Percentiles rank a stretch among this genome's conserved stretches.
Evolutionary conservation across 306 rosid species (phyloP).

Genomic region (Carpinus fangiana): DNA sequence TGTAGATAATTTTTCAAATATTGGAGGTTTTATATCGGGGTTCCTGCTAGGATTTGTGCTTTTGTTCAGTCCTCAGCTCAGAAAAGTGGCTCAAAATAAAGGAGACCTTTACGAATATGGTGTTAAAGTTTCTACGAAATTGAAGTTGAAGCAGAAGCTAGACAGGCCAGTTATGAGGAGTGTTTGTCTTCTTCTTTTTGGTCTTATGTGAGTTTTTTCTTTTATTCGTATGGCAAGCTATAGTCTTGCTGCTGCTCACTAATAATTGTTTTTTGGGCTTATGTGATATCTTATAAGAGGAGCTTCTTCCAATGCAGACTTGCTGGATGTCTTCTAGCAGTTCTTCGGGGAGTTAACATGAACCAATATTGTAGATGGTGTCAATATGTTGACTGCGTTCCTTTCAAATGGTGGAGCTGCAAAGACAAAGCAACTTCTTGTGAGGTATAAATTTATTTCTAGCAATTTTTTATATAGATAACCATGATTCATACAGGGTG

Average conservation of each 20-base stretch:
- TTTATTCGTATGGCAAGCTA: conserved; percentile 24
- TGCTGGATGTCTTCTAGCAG: conserved; percentile 70
- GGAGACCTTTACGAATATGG: conserved; percentile 48
- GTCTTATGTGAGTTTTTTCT: conserved; percentile 57
- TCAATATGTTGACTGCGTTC: conserved; percentile 73
- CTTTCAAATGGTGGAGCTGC: conserved; percentile 77
- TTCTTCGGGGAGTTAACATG: conserved; percentile 64
- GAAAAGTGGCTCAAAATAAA: conserved; percentile 48
- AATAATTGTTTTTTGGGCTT: conserved; percentile 22
- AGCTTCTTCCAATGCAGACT: conserved; percentile 53
- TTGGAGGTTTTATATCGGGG: conserved; percentile 85
- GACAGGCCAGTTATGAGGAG: conserved; percentile 64
- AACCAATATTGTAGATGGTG: conserved; percentile 82
- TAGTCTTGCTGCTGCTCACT: neutral
- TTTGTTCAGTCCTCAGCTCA: conserved; percentile 49
- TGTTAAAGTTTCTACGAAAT: conserved; percentile 46
- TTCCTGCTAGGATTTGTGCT: conserved; percentile 77
- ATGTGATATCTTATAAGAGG: conserved; percentile 32
- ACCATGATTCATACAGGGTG: neutral
- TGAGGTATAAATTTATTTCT: conserved; percentile 54
- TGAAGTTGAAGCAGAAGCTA: conserved; percentile 58
- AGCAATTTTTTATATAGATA: neutral
- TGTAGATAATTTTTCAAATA: conserved; percentile 71
- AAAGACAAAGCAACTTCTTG: conserved; percentile 52
- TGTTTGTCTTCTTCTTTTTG: conserved; percentile 60